Evolutionary conservation across 148 eudicot genomes (phyloP).

Genomic region (Arctostaphylos glauca): DNA sequence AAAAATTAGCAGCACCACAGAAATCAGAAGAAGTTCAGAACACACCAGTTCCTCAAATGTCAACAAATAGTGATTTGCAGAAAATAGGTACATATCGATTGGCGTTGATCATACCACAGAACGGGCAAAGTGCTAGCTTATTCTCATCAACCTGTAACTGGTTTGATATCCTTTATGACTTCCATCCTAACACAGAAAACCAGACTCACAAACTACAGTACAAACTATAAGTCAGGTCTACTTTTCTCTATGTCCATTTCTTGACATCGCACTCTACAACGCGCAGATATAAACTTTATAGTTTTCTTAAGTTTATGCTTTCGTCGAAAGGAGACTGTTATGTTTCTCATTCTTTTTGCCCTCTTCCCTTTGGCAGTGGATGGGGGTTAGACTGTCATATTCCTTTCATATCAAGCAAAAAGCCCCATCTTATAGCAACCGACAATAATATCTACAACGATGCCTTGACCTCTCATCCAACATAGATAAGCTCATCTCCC

Average conservation of each 20-base stretch:
- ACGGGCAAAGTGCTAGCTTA: not conserved
- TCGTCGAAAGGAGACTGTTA: not conserved
- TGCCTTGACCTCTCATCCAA: constrained; percentile 8
- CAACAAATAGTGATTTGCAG: not conserved
- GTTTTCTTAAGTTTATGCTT: not conserved
- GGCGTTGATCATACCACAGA: not conserved
- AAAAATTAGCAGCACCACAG: constrained; percentile 1
- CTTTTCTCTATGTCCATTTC: not conserved
- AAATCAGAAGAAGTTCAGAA: not conserved
- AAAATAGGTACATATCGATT: not conserved
- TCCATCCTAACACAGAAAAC: not conserved
- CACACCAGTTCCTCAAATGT: not conserved
- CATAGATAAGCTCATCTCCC: not conserved
- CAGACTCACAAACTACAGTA: not conserved
- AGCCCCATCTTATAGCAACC: constrained; percentile 2
- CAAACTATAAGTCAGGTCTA: not conserved
- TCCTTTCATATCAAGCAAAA: constrained; percentile 2
- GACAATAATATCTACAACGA: not conserved
- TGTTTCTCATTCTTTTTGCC: not conserved
- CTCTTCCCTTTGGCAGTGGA: not conserved
- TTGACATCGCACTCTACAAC: not conserved
- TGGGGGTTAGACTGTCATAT: constrained; percentile 1
- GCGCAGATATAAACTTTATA: not conserved
- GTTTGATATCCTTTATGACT: too few relatives aligned
- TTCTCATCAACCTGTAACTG: not conserved